phyloP scores from a whole-genome alignment of 1,284 basidiomycete genomes.

The Ustilago hordei region DNA sequence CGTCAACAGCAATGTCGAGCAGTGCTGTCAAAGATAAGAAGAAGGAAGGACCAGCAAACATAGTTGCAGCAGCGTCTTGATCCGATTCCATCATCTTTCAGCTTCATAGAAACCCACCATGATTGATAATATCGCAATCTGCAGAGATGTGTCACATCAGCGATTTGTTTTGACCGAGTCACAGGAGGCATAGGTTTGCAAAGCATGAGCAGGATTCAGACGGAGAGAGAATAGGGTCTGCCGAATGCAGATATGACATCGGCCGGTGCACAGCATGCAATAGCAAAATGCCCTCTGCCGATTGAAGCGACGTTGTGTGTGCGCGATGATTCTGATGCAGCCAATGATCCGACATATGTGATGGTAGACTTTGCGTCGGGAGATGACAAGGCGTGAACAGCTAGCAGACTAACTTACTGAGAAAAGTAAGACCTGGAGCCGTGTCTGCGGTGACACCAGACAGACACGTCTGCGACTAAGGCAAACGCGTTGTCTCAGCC shows the following conservation, averaged over 20 bases:
- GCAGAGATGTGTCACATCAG: no score
- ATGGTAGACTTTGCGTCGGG: not conserved
- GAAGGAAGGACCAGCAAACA: slow-evolving; percentile 20
- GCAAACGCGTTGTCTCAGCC: slow-evolving; percentile 4
- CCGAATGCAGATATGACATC: not conserved
- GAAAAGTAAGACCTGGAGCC: not conserved
- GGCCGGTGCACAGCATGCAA: not conserved
- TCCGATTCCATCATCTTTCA: not conserved
- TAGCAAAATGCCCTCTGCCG: not conserved
- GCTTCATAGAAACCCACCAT: not conserved
- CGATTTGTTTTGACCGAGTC: no score
- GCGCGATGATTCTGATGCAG: no score
- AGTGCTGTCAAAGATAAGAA: slow-evolving; percentile 14
- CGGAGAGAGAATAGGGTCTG: not conserved
- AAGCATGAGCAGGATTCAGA: no score
- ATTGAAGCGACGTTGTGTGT: no score
- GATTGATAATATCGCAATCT: not conserved
- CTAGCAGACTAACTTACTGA: not conserved
- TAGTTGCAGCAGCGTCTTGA: slow-evolving; percentile 1
- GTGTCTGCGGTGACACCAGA: not conserved
- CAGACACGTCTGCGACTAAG: not conserved
- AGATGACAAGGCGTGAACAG: not conserved
- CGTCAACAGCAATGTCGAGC: slow-evolving; percentile 8
- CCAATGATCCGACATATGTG: no score
- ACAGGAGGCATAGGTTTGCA: no score